Evolutionary conservation across 2,329 filamentous ascomycete species (phyloP).

Genomic region (Aureobasidium mangrovei): DNA sequence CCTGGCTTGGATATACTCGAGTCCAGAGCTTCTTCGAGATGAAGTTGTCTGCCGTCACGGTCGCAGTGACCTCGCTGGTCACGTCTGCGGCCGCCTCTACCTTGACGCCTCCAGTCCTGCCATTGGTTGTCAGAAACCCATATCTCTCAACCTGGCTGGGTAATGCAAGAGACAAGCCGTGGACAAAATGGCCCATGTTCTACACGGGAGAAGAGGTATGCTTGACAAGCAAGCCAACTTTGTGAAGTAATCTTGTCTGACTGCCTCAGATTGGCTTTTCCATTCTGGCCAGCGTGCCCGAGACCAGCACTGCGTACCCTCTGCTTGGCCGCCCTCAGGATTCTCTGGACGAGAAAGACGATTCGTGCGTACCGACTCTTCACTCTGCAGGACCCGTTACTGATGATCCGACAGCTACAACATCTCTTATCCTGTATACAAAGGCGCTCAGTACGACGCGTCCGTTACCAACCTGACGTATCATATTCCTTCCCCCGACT

Average conservation of each 20-base stretch:
- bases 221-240: neutral
- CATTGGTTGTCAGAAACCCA: constrained; percentile 43
- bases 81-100: constrained; percentile 36
- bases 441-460: constrained; percentile 57
- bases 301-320: constrained; percentile 53
- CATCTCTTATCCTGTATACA: constrained; percentile 50
- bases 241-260: constrained; percentile 16
- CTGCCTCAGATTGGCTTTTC: constrained; percentile 48
- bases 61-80: constrained; percentile 10
- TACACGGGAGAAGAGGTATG: constrained; percentile 60
- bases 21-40: constrained; percentile 9
- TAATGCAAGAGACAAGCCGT: constrained; percentile 63
- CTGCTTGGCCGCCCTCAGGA: constrained; percentile 59
- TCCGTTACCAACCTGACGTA: constrained; percentile 64
- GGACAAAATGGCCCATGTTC: constrained; percentile 81
- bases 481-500: constrained; percentile 39
- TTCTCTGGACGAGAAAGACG: constrained; percentile 39
- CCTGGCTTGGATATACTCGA: neutral
- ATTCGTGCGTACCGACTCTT: constrained; percentile 25
- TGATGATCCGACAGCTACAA: constrained; percentile 39
- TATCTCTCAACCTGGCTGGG: constrained; percentile 49
- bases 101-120: constrained; percentile 46
- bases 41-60: constrained; percentile 15
- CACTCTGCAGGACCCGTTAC: neutral
- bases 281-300: constrained; percentile 53